Evolutionary conservation across 495 filamentous ascomycete species (phyloP).

Genomic region (Acidomyces sp.): DNA sequence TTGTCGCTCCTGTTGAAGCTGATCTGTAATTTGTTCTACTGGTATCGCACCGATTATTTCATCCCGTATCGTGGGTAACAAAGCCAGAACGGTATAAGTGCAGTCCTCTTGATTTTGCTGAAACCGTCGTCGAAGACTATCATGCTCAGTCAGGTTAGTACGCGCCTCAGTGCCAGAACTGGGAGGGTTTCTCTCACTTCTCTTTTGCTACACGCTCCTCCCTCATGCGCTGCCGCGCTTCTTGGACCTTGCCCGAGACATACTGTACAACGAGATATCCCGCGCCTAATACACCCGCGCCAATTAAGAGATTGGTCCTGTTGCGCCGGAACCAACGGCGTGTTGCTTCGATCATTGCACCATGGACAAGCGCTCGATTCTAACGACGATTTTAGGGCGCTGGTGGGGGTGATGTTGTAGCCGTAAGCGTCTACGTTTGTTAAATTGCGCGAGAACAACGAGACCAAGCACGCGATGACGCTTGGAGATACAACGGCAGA

Average conservation of each 20-base stretch:
- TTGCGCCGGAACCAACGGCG: slow-evolving; percentile 86
- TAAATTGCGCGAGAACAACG: too few species aligned
- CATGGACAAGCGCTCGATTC: too few species aligned
- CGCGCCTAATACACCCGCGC: slow-evolving; percentile 70
- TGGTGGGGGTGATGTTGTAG: too few species aligned
- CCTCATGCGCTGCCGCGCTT: slow-evolving; percentile 88
- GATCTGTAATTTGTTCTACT: slow-evolving; percentile 76
- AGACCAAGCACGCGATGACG: too few species aligned
- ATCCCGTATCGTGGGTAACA: slow-evolving; percentile 79
- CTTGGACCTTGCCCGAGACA: slow-evolving; percentile 75
- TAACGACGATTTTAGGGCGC: too few species aligned
- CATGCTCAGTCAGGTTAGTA: neutral
- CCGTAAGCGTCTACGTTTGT: too few species aligned
- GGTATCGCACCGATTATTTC: slow-evolving; percentile 78
- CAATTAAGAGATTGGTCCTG: slow-evolving; percentile 75
- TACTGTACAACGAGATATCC: slow-evolving; percentile 91
- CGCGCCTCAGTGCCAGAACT: neutral
- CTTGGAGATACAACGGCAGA: too few species aligned
- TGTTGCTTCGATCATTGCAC: slow-evolving; percentile 62
- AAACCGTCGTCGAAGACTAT: slow-evolving; percentile 82
- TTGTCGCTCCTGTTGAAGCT: slow-evolving; percentile 88
- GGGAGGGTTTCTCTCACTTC: slow-evolving; percentile 51
- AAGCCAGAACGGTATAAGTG: slow-evolving; percentile 91
- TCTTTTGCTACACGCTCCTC: slow-evolving; percentile 89
- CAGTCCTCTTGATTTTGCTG: slow-evolving; percentile 98